Base-by-base conservation (phyloP, 2,329 filamentous ascomycete species). In the Monilinia fructigena region DNA sequence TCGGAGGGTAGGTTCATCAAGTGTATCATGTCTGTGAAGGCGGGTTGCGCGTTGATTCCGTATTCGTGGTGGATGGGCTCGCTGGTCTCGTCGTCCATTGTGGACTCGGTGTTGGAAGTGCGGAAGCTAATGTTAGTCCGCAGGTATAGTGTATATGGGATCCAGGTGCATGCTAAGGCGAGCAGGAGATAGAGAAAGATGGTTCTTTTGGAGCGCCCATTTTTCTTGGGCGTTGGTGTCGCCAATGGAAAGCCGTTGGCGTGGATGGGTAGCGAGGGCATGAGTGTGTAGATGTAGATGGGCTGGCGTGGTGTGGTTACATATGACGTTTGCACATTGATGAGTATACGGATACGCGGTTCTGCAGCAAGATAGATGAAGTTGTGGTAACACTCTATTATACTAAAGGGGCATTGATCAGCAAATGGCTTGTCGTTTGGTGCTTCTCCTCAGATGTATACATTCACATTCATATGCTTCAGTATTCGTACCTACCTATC, bases 1-100 rank as follows among this genome's bases (percentile, higher is more conserved):
- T 72, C 67, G 3, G 71, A 53, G 18, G 74, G 71, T 2, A 76
- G 68, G 50, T 75, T 72, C 61, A 72, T 67, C 1, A 76, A 50
- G 42, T 74, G 70, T n/a, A 72, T 73, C 67, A 73, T 68, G 45
- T 74, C 70, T 38, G 69, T 70, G 50, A 73, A 70, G 0, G 61
- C 67, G 18, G 70, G 70, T 23, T 67, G 71, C 23, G 69, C 68
- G 55, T 70, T 70, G 18, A 55, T 47, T 35, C 72, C 72, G 40
- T 68, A 72, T 63, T 60, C 54, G 4, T 54, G 47, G 1, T 47
- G 20, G n/a, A 47, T 16, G 3, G 31, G 18, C 20, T 58, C 40
- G 23, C 20, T 40, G 3, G 26, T 35, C 12, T 14, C 52, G 16
- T 35, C 52, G n/a, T 56, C n/a, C 38, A 35, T 61, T n/a, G 35